phyloP scores from a whole-genome alignment of 805 yeast species.

The Saccharomycopsis capsularis region DNA sequence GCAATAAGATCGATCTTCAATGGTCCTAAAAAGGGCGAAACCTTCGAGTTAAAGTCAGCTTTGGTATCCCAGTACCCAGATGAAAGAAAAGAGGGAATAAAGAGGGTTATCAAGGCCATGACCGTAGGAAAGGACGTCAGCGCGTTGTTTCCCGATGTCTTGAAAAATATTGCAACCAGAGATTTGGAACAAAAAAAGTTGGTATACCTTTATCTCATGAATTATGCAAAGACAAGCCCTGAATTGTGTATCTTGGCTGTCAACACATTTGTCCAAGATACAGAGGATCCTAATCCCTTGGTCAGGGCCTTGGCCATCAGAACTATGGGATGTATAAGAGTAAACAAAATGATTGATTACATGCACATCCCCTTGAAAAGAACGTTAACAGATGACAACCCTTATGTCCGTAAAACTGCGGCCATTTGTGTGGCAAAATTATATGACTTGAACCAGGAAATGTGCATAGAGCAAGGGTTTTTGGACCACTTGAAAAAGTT shows the following conservation, averaged over 20 bases:
- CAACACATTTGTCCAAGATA: conserved; percentile 90
- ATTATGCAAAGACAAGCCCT: conserved; percentile 94
- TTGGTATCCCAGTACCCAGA: conserved; percentile 90
- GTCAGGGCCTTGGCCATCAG: conserved; percentile 94
- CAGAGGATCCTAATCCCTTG: conserved; percentile 94
- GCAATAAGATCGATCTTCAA: conserved; percentile 51
- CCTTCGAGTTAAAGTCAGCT: conserved; percentile 85
- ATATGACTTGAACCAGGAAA: conserved; percentile 73
- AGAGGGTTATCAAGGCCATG: conserved; percentile 96
- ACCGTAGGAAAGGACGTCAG: conserved; percentile 96
- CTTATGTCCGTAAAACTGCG: conserved; percentile 96
- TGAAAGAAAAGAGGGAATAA: conserved; percentile 94
- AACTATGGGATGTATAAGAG: conserved; percentile 98
- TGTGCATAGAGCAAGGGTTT: conserved; percentile 85
- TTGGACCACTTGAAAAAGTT: conserved; percentile 57
- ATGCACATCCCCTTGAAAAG: conserved; percentile 83
- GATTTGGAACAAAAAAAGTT: conserved; percentile 95
- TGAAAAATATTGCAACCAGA: conserved; percentile 93
- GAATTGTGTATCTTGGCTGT: conserved; percentile 94
- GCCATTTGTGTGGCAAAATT: conserved; percentile 95
- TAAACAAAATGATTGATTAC: conserved; percentile 91
- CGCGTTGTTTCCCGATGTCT: conserved; percentile 87
- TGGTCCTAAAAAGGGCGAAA: conserved; percentile 59
- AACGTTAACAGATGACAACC: conserved; percentile 87
- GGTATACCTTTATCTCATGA: conserved; percentile 91